phyloP scores from a whole-genome alignment of 495 filamentous ascomycete genomes.

The Hypoxylon lienhwacheense region DNA sequence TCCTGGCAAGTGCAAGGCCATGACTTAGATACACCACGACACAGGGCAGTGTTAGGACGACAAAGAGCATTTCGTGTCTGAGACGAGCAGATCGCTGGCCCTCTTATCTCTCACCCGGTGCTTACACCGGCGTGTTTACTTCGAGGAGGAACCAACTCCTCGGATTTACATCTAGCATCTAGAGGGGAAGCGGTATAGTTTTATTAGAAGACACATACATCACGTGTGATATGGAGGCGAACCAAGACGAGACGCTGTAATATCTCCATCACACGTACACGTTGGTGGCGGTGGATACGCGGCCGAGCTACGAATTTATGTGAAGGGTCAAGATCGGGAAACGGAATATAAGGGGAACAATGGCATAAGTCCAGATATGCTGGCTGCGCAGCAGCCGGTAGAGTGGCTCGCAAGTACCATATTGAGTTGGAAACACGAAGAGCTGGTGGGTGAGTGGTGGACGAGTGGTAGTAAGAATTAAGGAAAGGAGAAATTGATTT shows the following conservation, averaged over 20 bases:
- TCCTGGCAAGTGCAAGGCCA: constrained; percentile 21
- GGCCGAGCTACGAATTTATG: constrained; percentile 29
- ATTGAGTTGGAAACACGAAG: constrained; percentile 25
- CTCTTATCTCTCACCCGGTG: constrained; percentile 29
- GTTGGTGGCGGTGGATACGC: constrained; percentile 10
- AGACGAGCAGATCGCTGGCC: constrained; percentile 16
- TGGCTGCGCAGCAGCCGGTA: constrained; percentile 27
- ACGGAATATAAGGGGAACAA: not conserved
- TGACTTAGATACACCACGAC: constrained; percentile 29
- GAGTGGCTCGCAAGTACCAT: constrained; percentile 25
- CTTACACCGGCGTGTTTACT: constrained; percentile 31
- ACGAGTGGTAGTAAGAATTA: constrained; percentile 13
- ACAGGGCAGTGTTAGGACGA: constrained; percentile 21
- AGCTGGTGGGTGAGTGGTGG: constrained; percentile 11
- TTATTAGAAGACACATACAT: constrained; percentile 25
- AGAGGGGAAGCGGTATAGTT: constrained; percentile 22
- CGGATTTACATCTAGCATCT: constrained; percentile 31
- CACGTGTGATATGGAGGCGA: constrained; percentile 28
- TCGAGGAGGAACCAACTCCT: constrained; percentile 27
- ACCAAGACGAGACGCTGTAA: constrained; percentile 19
- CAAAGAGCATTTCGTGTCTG: constrained; percentile 29
- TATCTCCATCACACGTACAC: constrained; percentile 23
- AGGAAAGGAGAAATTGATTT: constrained; percentile 31
- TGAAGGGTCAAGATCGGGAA: constrained; percentile 26
- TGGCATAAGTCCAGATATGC: constrained; percentile 31